Evolutionary conservation across 768 basidiomycete genomes (phyloP).

Genomic region (Boletus barrowsii): DNA sequence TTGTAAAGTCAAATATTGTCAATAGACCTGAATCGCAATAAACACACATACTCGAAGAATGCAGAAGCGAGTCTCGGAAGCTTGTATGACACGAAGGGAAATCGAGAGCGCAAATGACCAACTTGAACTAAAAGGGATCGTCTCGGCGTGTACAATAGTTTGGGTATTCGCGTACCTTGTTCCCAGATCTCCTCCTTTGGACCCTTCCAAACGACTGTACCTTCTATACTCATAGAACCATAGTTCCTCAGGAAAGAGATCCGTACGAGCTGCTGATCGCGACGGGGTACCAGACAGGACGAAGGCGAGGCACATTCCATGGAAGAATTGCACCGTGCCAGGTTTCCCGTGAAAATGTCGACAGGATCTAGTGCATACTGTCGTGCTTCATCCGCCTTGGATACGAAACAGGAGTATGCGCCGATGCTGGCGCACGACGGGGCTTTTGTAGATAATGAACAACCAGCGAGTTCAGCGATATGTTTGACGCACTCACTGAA

Average conservation of each 20-base stretch:
- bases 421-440: conserved; percentile 4
- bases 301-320: conserved; percentile 35
- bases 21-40: not conserved
- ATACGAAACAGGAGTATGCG: conserved; percentile 44
- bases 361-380: conserved; percentile 59
- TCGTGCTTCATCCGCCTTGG: conserved; percentile 24
- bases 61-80: conserved; percentile 27
- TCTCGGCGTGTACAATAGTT: not conserved
- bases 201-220: conserved; percentile 72
- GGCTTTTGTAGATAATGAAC: conserved; percentile 3
- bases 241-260: conserved; percentile 39
- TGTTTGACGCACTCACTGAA: conserved; percentile 8
- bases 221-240: conserved; percentile 11
- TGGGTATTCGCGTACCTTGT: conserved; percentile 46
- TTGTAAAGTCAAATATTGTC: not conserved
- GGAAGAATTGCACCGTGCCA: conserved; percentile 40
- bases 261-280: conserved; percentile 52
- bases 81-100: conserved; percentile 12
- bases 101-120: conserved; percentile 42
- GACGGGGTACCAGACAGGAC: conserved; percentile 54
- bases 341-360: conserved; percentile 38
- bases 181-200: conserved; percentile 61
- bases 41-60: conserved; percentile 59
- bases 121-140: conserved; percentile 45
- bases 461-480: not conserved